Evolutionary conservation across 768 basidiomycete genomes (phyloP).

Genomic region (Mycena venus): DNA sequence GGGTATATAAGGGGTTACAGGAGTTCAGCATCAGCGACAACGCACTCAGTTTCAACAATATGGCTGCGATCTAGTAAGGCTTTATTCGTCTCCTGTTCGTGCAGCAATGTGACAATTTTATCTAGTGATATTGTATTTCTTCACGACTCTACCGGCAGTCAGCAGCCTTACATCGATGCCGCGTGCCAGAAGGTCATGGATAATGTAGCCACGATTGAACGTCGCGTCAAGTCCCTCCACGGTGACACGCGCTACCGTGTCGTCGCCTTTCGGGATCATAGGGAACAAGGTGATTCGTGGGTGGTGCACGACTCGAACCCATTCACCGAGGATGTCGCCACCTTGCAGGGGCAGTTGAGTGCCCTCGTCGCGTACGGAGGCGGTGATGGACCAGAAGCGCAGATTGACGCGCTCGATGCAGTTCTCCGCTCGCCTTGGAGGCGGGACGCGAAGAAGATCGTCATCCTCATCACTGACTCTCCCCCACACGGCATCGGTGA

Average conservation of each 20-base stretch:
- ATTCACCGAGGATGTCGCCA: conserved; percentile 55
- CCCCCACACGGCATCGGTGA: conserved; percentile 61
- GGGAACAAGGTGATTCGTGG: conserved; percentile 61
- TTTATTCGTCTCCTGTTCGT: neutral
- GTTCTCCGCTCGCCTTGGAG: conserved; percentile 59
- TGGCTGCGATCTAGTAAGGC: conserved; percentile 1
- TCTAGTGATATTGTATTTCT: conserved; percentile 57
- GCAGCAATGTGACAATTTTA: conserved; percentile 17
- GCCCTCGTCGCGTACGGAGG: conserved; percentile 52
- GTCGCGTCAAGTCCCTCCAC: conserved; percentile 54
- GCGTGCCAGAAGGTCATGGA: conserved; percentile 8
- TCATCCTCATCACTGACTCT: conserved; percentile 63
- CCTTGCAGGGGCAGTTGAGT: conserved; percentile 53
- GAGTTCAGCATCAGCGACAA: conserved; percentile 9
- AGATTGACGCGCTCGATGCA: conserved; percentile 61
- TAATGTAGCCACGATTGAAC: conserved; percentile 43
- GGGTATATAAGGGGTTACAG: conserved; percentile 5
- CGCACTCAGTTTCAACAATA: conserved; percentile 4
- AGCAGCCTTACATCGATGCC: conserved; percentile 44
- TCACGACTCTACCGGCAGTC: conserved; percentile 60
- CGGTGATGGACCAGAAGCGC: conserved; percentile 66
- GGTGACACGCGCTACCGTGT: conserved; percentile 60
- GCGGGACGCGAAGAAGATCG: conserved; percentile 57
- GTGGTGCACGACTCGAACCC: conserved; percentile 54
- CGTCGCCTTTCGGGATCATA: conserved; percentile 65